Evolutionary conservation across 441 rosid genomes (phyloP).

Genomic region (Dalechampia spathulata): DNA sequence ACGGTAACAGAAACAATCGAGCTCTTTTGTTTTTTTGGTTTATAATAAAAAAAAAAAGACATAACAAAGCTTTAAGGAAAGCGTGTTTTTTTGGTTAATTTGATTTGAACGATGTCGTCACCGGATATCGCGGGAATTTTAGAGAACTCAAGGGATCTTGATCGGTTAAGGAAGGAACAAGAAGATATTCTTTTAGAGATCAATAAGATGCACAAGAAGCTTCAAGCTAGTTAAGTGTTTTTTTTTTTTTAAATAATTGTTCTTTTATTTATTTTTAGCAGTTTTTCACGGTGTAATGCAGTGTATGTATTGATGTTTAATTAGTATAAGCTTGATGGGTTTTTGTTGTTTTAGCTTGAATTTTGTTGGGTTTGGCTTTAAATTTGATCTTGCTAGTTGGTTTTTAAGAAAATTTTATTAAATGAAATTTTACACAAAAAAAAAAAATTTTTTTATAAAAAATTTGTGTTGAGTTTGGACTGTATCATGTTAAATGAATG

Average conservation of each 20-base stretch:
- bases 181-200: slow-evolving; percentile 66
- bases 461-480: too few relatives aligned
- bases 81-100: too few relatives aligned
- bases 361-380: slow-evolving; percentile 2
- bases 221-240: slow-evolving; percentile 47
- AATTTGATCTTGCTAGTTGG: neutral
- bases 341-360: slow-evolving; percentile 3
- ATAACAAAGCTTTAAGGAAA: too few relatives aligned
- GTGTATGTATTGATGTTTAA: too few relatives aligned
- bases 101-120: slow-evolving; percentile 37
- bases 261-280: neutral
- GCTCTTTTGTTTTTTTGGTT: too few relatives aligned
- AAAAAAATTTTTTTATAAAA: too few relatives aligned
- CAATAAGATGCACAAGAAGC: slow-evolving; percentile 92
- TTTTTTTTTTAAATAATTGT: neutral
- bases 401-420: neutral
- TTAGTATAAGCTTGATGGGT: slow-evolving; percentile 14
- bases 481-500: too few relatives aligned
- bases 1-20: too few relatives aligned
- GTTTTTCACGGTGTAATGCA: too few relatives aligned
- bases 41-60: too few relatives aligned
- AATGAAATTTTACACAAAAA: too few relatives aligned
- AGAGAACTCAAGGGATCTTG: slow-evolving; percentile 74
- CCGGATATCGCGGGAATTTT: slow-evolving; percentile 59
- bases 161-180: slow-evolving; percentile 80